Base-by-base conservation (phyloP, 169 alveolate genomes). In the Plasmodium blacklocki region DNA sequence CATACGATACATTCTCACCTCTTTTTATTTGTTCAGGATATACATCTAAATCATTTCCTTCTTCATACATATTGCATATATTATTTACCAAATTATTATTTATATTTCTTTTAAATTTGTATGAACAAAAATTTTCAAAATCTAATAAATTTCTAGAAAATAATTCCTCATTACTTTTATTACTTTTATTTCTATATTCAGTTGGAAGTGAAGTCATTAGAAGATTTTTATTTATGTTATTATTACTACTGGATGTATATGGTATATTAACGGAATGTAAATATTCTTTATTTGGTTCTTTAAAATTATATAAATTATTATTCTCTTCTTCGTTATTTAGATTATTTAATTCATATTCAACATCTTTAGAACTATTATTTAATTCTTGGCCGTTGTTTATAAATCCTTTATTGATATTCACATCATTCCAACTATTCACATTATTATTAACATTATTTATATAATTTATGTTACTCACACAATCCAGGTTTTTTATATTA, bases 251-350 rank as follows among this genome's bases (percentile, higher is more conserved):
- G 1, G 8, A n/a, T 14, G 18, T 59, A 45, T 21, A 63, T 23
- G 88, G 63, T 3, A 63, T 3, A 18, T 76, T 76, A 8, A 76
- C 47, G 0, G 62, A 76, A 15, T 76, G 70, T 26, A 76, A 21
- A 67, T 63, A 76, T 9, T 76, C 88, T n/a, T 29, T 76, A 18
- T 76, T 76, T 67, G 76, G 43, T 29, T 76, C 76, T 67, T 76
- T 64, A 45, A 23, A 76, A 32, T 58, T 76, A 43, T 76, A 76
- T 4, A 76, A 5, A 29, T 63, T 49, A 15, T 12, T 12, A 8
- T 29, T 23, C 15, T 47, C 72, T n/a, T 59, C n/a, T 56, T 47
- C 60, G n/a, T 15, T 62, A 9, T 49, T 43, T 58, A 23, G 52
- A 8, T 19, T 15, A 11, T 8, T 21, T 3, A 58, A 23, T 1